Evolutionary conservation across 2,329 filamentous ascomycete species (phyloP).

Genomic region (Colletotrichum noveboracense): DNA sequence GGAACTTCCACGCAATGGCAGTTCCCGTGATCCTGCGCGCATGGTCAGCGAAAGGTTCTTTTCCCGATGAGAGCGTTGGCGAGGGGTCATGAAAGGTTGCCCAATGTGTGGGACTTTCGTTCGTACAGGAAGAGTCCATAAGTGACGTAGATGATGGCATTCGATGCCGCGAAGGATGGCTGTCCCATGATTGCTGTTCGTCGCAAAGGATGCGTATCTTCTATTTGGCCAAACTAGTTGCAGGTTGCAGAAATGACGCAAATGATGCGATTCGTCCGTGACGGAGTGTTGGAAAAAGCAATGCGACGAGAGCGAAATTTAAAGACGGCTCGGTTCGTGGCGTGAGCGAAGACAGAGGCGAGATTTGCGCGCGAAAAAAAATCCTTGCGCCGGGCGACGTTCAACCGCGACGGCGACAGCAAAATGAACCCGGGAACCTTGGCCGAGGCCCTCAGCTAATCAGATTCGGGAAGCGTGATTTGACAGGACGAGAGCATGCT

Average conservation of each 20-base stretch:
- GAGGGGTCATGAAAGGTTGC: neutral
- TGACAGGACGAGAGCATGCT: neutral
- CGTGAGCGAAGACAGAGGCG: constrained; percentile 1
- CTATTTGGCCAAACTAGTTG: rapidly evolving
- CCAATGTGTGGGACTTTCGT: neutral
- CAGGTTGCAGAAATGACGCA: neutral
- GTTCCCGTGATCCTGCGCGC: constrained; percentile 65
- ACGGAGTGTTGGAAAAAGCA: neutral
- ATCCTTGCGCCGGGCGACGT: neutral
- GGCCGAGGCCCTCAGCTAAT: neutral
- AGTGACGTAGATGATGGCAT: constrained; percentile 82
- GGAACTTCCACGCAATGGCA: constrained; percentile 61
- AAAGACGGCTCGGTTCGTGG: neutral
- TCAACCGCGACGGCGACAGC: neutral
- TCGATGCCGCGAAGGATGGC: constrained; percentile 77
- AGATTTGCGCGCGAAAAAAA: constrained; percentile 4
- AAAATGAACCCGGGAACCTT: neutral
- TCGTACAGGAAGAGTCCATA: constrained; percentile 79
- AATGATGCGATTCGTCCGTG: neutral
- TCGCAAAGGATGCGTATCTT: neutral
- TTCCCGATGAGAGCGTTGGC: neutral
- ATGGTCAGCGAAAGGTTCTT: neutral
- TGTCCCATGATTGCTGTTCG: constrained; percentile 64
- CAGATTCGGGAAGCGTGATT: neutral
- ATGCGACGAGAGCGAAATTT: neutral